Base-by-base conservation (phyloP, 1,284 basidiomycete species). In the Puccinia brachypodii region DNA sequence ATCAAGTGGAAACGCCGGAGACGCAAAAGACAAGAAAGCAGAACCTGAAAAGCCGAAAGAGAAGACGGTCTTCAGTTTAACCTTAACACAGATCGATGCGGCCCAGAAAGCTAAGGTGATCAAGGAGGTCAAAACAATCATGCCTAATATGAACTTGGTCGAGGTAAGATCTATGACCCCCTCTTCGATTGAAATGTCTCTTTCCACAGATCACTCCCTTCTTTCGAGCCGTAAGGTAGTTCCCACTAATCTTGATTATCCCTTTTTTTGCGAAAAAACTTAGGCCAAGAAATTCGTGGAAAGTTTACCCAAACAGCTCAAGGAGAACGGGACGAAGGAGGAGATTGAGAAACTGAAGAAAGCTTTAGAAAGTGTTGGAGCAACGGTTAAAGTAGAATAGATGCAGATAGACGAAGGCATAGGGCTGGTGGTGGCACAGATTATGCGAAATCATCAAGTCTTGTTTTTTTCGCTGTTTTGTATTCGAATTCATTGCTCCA, bases 241-340 rank as follows among this genome's bases (percentile, higher is more conserved):
- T 44, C 47, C n/a, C n/a, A n/a, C 6, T 42, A 25, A 7, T 56
- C 13, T 36, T 25, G 42, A 13, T 73, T 47, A 0, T 40, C 72
- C 16, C 22, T 53, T 71, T 31, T 81, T 56, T 9, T 78, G 80
- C 84, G 1, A n/a, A 33, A 8, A 60, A 42, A 56, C 84, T n/a
- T n/a, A 97, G 95, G 97, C 97, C 50, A 99, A 99, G 91, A 99
- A 98, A 89, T 98, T 99, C 85, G 97, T 99, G 82, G 97, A 99
- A 88, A 95, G 94, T 36, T 89, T 95, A 84, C 97, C 97, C 44
- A 93, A 98, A 88, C 89, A 92, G 3, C 89, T 99, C 85, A 99
- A 99, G 89, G 97, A 99, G 88, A 95, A 95, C 86, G 87, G 97
- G 83, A 91, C 94, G 47, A 99, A 99, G 89, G 97, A 99, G 85